A percentile compares a stretch with the other conserved stretches of the same genome.
Conservation (phyloP, 1,284 basidiomycete genomes). For the Puccinia sorghi region DNA sequence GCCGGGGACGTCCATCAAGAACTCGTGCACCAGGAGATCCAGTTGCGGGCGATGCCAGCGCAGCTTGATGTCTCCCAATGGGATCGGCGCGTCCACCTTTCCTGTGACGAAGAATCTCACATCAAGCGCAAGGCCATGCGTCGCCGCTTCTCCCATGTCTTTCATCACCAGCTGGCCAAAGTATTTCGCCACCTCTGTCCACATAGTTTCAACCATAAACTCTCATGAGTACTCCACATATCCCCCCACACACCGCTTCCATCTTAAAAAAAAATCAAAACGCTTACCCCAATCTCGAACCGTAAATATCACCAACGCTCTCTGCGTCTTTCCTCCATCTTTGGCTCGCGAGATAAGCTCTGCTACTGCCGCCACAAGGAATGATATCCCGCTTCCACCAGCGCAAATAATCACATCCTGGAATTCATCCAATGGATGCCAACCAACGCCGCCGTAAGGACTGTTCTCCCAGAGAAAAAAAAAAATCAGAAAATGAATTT, state of each 20-base stretch:
- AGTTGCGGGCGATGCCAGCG: slow-evolving; percentile 39
- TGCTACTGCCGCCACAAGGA: slow-evolving; percentile 6
- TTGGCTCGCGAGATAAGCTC: slow-evolving; percentile 28
- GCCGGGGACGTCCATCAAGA: slow-evolving; percentile 30
- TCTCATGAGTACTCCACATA: too few species aligned
- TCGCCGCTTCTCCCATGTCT: slow-evolving; percentile 1
- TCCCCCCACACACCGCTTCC: too few species aligned
- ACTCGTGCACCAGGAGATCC: slow-evolving; percentile 24
- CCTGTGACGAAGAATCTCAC: slow-evolving; percentile 36
- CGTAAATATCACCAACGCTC: slow-evolving; percentile 30
- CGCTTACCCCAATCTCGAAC: slow-evolving; percentile 42
- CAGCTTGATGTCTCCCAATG: slow-evolving; percentile 22
- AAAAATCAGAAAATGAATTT: not conserved
- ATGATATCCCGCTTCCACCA: slow-evolving; percentile 43
- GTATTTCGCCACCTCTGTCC: slow-evolving; percentile 46
- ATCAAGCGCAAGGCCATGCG: slow-evolving; percentile 31
- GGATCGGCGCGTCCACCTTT: slow-evolving; percentile 17
- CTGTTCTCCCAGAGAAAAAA: not conserved
- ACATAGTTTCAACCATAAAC: too few species aligned
- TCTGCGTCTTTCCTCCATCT: slow-evolving; percentile 7
- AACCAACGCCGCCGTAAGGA: slow-evolving; percentile 48
- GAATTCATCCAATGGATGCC: slow-evolving; percentile 30
- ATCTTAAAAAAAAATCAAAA: not conserved
- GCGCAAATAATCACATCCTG: slow-evolving; percentile 33
- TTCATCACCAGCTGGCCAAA: not conserved